Base-by-base conservation (phyloP, 192 early-diverging fungal species). In the Entomortierella lignicola region DNA sequence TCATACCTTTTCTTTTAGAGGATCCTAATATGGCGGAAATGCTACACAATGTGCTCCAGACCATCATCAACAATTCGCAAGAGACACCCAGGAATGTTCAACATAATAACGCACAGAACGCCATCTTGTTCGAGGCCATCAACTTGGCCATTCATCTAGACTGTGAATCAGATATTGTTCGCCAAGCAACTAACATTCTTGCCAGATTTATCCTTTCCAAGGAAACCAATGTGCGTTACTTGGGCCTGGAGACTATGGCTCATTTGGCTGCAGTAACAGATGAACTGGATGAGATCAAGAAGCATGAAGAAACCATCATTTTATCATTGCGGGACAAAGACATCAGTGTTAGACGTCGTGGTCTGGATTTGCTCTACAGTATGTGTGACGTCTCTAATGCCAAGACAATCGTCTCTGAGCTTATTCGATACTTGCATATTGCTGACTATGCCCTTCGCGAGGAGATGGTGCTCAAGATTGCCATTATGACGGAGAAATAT, bases 401-500 rank as follows among this genome's bases (percentile, higher is more conserved):
- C 21, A 90, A 92, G 55, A 85, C 85, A 1, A 95, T 98, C 61
- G 97, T 99, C 7, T 84, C 91, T 11, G 98, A 99, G 82, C 85
- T 99, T 20, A 84, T 99, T 37, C 90, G 95, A 21, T 97, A 97
- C 67, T 89, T 99, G 29, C 87, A 91, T 26, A 87, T 94, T 41
- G 92, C 97, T 0, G 98, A 99, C 62, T 91, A 91, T 65, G 91
- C 92, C 17, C 88, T 99, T 72, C 90, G 95, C 23, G 97, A 99
- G 85, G 97, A 98, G 81, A 94, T 99, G 92, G 98, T 97, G 6
- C 88, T 99, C 34, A 99, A 99, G 79, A 96, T 98, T 71, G 98
- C 98, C 47, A 99, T 99, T 72, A 85, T 99, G 75, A 93, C 97
- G 0, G 98, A 99, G 77, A 98, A 97, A 83, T 99, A 92, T 72